Conservation (phyloP, 306 rosid genomes). For the Gleditsia sinensis region DNA sequence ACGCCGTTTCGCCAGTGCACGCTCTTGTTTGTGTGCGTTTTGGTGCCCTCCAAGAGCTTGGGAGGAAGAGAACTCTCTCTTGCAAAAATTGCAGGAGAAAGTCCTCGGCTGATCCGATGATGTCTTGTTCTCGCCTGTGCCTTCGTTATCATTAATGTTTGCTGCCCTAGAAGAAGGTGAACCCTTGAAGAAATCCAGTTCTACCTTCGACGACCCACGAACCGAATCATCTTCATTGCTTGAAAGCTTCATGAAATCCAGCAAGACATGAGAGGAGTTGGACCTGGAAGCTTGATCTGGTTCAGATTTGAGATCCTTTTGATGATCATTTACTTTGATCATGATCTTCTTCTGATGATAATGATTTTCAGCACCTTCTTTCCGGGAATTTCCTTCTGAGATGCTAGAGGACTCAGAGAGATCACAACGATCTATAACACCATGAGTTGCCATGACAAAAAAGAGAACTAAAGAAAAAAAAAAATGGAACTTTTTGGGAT, state of each 20-base stretch:
- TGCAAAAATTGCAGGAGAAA: slow-evolving; percentile 71
- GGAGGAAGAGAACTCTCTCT: slow-evolving; percentile 65
- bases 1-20: slow-evolving; percentile 59
- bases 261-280: too few relatives aligned
- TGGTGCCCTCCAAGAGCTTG: slow-evolving; percentile 87
- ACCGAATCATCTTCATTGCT: slow-evolving; percentile 1
- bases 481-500: background rate
- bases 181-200: slow-evolving; percentile 40
- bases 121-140: background rate
- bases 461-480: background rate
- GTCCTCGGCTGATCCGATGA: slow-evolving; percentile 19
- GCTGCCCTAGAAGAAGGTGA: slow-evolving; percentile 25
- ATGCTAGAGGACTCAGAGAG: slow-evolving; percentile 51
- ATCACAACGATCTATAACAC: background rate
- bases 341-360: background rate
- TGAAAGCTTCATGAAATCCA: slow-evolving; percentile 47
- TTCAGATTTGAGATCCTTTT: too few relatives aligned
- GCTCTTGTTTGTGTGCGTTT: slow-evolving; percentile 74
- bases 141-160: background rate
- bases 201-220: slow-evolving; percentile 23
- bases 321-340: too few relatives aligned
- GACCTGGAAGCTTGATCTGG: too few relatives aligned
- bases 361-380: background rate
- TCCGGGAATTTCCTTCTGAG: slow-evolving; percentile 21
- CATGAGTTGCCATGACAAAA: slow-evolving; percentile 37